Percentiles rank a stretch among this genome's conserved stretches.
Conservation (phyloP, 1,284 basidiomycete genomes). For the Cerrena zonata region DNA sequence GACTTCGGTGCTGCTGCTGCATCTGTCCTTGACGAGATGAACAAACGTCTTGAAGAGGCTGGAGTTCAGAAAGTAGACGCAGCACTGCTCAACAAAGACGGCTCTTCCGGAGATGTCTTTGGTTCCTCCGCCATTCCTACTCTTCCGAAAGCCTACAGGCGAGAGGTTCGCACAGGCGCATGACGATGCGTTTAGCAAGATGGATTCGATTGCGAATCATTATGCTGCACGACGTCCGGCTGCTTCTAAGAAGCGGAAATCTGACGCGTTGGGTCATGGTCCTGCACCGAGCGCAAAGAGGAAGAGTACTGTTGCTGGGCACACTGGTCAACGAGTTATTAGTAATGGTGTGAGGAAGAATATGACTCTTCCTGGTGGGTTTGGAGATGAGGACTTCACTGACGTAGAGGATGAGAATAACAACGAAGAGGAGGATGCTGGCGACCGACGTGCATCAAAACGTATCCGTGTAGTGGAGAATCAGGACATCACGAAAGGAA, state of each 20-base stretch:
- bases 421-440: slow-evolving; percentile 26
- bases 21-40: slow-evolving; percentile 73
- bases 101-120: background rate
- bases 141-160: background rate
- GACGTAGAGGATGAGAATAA: slow-evolving; percentile 37
- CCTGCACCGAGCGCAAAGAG: slow-evolving; percentile 33
- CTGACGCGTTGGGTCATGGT: slow-evolving; percentile 34
- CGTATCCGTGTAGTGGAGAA: slow-evolving; percentile 34
- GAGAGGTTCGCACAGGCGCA: slow-evolving; percentile 56
- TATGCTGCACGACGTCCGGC: slow-evolving; percentile 48
- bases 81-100: slow-evolving; percentile 16
- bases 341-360: slow-evolving; percentile 42
- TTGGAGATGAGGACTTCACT: slow-evolving; percentile 46
- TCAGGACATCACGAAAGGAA: slow-evolving; percentile 27
- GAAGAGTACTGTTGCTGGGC: slow-evolving; percentile 27
- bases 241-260: slow-evolving; percentile 38
- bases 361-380: slow-evolving; percentile 47
- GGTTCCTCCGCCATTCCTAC: background rate
- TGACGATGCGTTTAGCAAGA: slow-evolving; percentile 60
- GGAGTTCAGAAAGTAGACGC: slow-evolving; percentile 43
- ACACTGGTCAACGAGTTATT: slow-evolving; percentile 40
- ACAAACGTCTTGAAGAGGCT: slow-evolving; percentile 49
- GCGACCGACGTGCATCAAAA: slow-evolving; percentile 33
- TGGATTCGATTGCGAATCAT: slow-evolving; percentile 68
- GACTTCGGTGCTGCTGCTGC: slow-evolving; percentile 59